These are phyloP conservation scores for Fraxinus sp. DNA, from an alignment of 305 asterid species.

Conservation along the genomic window DNA sequence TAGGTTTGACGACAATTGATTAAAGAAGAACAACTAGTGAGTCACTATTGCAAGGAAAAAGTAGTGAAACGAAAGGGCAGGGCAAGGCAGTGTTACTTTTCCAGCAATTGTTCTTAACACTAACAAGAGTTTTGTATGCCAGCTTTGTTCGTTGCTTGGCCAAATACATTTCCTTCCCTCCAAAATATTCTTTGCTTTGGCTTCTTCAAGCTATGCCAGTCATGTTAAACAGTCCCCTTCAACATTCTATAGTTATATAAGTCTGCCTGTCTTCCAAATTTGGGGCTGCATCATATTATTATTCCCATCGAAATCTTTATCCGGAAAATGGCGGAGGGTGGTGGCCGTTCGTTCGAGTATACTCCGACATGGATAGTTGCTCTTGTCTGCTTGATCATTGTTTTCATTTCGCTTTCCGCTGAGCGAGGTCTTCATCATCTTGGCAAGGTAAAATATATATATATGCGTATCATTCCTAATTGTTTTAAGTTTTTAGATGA, in stretches of 20 bases:
- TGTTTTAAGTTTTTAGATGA: not conserved
- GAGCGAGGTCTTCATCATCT: slow-evolving; percentile 77
- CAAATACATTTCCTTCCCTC: slow-evolving; percentile 25
- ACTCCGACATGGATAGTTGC: slow-evolving; percentile 89
- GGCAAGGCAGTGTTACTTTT: not conserved
- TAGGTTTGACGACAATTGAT: not conserved
- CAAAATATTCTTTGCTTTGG: slow-evolving; percentile 46
- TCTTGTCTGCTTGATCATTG: slow-evolving; percentile 66
- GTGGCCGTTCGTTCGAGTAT: slow-evolving; percentile 49
- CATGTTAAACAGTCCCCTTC: not conserved
- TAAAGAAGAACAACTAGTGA: too few species aligned
- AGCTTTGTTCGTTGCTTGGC: slow-evolving; percentile 50
- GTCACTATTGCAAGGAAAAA: not conserved
- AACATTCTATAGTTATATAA: not conserved
- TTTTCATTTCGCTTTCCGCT: slow-evolving; percentile 59
- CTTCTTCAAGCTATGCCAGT: slow-evolving; percentile 6
- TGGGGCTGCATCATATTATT: not conserved
- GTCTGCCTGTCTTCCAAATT: not conserved
- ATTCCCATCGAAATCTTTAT: not conserved
- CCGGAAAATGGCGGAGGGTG: slow-evolving; percentile 32
- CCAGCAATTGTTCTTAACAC: not conserved
- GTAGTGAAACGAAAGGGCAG: not conserved
- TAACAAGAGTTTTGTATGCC: not conserved
- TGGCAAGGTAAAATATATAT: slow-evolving; percentile 58
- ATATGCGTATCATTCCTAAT: not conserved